Percentiles rank a stretch among this genome's conserved stretches.
phyloP scores from a whole-genome alignment of 305 asterid genomes.

The Plantago lanceolata region DNA sequence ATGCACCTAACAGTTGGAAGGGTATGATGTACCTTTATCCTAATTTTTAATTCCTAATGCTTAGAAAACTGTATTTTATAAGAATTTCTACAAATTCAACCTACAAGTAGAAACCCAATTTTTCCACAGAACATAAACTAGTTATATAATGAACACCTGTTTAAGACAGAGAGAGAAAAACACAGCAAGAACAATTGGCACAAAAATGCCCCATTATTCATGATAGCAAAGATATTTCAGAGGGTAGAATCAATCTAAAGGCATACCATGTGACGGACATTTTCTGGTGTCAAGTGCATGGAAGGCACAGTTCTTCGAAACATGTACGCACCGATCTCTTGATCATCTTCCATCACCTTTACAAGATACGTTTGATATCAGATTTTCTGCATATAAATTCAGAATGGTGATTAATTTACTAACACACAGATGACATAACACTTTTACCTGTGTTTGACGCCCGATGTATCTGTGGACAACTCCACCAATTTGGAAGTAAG shows the following conservation, averaged over 20 bases:
- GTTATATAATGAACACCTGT: neutral
- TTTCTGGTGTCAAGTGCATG: constrained; percentile 77
- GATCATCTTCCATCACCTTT: constrained; percentile 99
- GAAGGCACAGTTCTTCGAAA: constrained; percentile 99
- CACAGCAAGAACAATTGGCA: neutral
- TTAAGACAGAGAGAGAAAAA: neutral
- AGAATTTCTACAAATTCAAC: neutral
- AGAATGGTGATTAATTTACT: constrained; percentile 20
- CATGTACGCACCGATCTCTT: constrained; percentile 96
- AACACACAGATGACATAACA: constrained; percentile 5
- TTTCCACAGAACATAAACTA: neutral
- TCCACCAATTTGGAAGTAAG: constrained; percentile 94
- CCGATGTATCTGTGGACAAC: constrained; percentile 98
- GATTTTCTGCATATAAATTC: constrained; percentile 12
- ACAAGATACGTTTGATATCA: constrained; percentile 29
- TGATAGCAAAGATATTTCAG: constrained; percentile 1
- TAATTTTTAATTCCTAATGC: too few relatives aligned
- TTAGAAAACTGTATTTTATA: neutral
- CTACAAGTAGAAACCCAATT: neutral
- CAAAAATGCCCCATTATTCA: neutral
- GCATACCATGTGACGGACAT: constrained; percentile 91
- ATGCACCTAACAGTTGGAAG: too few relatives aligned
- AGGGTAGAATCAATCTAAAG: constrained; percentile 16
- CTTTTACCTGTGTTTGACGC: constrained; percentile 84
- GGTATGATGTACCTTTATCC: too few relatives aligned